Evolutionary conservation across 2,329 filamentous ascomycete species (phyloP).

Genomic region (Chaetomiaceae sp.): DNA sequence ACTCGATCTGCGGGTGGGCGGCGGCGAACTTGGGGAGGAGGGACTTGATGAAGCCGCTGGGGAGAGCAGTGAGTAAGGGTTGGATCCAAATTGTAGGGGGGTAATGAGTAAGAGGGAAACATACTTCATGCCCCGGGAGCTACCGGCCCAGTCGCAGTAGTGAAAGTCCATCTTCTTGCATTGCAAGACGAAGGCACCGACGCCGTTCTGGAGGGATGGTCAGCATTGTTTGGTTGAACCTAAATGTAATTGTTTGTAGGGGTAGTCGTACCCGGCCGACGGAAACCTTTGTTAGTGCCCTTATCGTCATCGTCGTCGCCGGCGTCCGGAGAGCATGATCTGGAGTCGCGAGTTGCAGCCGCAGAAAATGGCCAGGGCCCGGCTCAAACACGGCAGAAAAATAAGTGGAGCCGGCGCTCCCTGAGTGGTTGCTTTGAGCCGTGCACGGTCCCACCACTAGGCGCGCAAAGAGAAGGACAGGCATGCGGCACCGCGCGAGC

Average conservation of each 20-base stretch:
- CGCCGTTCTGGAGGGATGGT: constrained; percentile 68
- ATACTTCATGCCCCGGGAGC: constrained; percentile 92
- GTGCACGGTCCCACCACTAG: background rate
- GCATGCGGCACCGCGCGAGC: constrained; percentile 7
- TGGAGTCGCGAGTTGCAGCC: constrained; percentile 13
- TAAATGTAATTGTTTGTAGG: background rate
- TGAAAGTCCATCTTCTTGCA: constrained; percentile 95
- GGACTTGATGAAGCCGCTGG: constrained; percentile 75
- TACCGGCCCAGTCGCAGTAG: constrained; percentile 95
- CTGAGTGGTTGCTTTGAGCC: background rate
- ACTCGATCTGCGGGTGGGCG: constrained; percentile 82
- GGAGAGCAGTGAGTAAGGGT: constrained; percentile 7
- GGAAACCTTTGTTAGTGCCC: constrained; percentile 49
- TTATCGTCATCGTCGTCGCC: constrained; percentile 48
- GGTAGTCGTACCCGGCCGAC: constrained; percentile 45
- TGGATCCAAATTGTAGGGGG: background rate
- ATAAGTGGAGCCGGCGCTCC: background rate
- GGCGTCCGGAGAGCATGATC: constrained; percentile 26
- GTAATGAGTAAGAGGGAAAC: constrained; percentile 24
- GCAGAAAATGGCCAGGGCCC: constrained; percentile 11
- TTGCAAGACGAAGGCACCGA: constrained; percentile 94
- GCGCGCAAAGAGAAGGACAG: background rate
- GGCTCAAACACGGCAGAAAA: constrained; percentile 8
- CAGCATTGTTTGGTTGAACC: constrained; percentile 9
- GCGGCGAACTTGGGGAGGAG: constrained; percentile 73